Evolutionary conservation across 2,329 filamentous ascomycete species (phyloP).

Genomic region (Passalora sequoiae): DNA sequence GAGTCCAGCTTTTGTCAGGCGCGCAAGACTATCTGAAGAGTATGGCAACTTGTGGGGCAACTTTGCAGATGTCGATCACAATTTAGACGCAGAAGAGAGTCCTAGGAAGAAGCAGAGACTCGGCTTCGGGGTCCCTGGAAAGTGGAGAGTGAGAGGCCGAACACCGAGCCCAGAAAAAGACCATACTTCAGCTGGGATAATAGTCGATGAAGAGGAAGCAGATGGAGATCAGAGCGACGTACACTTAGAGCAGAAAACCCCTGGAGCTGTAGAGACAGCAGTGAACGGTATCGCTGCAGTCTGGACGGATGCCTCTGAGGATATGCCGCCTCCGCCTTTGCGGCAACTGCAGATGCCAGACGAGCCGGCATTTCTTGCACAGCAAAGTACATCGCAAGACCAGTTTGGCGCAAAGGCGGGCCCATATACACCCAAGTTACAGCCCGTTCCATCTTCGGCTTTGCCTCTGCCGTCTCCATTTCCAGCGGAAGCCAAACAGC

Average conservation of each 20-base stretch:
- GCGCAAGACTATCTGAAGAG: slow-evolving; percentile 63
- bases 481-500: slow-evolving; percentile 18
- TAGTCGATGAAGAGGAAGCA: background rate
- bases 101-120: slow-evolving; percentile 68
- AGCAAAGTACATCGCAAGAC: background rate
- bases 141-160: slow-evolving; percentile 70
- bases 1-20: slow-evolving; percentile 76
- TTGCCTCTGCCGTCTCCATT: slow-evolving; percentile 35
- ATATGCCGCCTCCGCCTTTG: slow-evolving; percentile 26
- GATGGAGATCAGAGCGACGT: background rate
- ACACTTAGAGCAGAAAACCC: background rate
- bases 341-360: slow-evolving; percentile 23
- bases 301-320: background rate
- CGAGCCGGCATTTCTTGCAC: slow-evolving; percentile 1
- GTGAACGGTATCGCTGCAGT: background rate
- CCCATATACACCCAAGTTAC: slow-evolving; percentile 30
- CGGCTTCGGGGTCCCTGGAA: slow-evolving; percentile 58
- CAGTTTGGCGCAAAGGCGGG: slow-evolving; percentile 9
- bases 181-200: background rate
- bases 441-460: slow-evolving; percentile 26
- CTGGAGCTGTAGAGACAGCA: background rate
- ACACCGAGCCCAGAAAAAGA: slow-evolving; percentile 64
- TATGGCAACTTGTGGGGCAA: slow-evolving; percentile 56
- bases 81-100: slow-evolving; percentile 43
- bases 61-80: slow-evolving; percentile 60